A percentile compares a stretch with the other conserved stretches of the same genome.
These are phyloP conservation scores for Chlorella sp. DNA, from an alignment of 139 green algal species.

Conservation along the genomic window DNA sequence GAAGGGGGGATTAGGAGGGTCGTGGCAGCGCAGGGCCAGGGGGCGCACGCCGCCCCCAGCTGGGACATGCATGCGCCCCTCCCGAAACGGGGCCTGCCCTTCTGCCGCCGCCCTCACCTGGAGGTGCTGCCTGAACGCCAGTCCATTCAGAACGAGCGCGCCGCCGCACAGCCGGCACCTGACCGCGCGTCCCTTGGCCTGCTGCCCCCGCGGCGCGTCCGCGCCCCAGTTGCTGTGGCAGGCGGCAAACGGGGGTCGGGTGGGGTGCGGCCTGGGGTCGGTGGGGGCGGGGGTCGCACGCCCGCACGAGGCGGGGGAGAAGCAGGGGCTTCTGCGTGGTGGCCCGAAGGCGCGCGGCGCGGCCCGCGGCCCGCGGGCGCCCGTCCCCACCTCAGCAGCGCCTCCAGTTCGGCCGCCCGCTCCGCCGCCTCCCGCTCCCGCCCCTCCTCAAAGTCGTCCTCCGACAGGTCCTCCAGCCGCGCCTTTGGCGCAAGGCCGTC, in stretches of 20 bases:
- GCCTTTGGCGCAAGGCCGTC: neutral
- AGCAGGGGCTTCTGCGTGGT: neutral
- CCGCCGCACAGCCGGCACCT: conserved; percentile 44
- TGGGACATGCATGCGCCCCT: too few species aligned
- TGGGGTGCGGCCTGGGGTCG: too few species aligned
- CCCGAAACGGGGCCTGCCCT: too few species aligned
- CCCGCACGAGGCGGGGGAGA: too few species aligned
- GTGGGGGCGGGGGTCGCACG: too few species aligned
- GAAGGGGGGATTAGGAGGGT: too few species aligned
- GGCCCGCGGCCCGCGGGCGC: too few species aligned
- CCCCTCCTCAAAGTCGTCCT: conserved; percentile 43
- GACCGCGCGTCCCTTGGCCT: conserved; percentile 18
- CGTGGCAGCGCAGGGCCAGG: too few species aligned
- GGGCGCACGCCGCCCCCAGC: too few species aligned
- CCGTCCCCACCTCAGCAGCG: conserved; percentile 10
- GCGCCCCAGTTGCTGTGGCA: conserved; percentile 11
- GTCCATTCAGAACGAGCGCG: conserved; percentile 37
- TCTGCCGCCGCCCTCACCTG: too few species aligned
- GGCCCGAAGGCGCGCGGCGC: neutral
- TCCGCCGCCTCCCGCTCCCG: conserved; percentile 12
- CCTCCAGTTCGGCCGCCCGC: conserved; percentile 11
- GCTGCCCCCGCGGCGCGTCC: neutral
- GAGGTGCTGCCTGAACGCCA: conserved; percentile 27
- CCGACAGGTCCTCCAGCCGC: conserved; percentile 43
- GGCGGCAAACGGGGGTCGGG: neutral